Base-by-base conservation (phyloP, 805 yeast genomes). In the Saturnispora mendoncae region DNA sequence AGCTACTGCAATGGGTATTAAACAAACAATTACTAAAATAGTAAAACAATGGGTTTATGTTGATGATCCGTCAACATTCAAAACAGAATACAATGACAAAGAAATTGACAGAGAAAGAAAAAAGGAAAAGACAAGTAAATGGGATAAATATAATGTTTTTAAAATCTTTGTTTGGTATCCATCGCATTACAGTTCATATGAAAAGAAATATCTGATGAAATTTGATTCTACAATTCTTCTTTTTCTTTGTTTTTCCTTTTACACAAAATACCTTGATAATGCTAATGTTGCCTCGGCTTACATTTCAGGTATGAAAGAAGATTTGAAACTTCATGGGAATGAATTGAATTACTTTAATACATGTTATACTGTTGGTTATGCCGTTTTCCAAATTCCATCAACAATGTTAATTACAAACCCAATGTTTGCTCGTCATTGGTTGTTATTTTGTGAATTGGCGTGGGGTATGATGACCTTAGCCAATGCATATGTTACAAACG, bases 261-360 rank as follows among this genome's bases (percentile, higher is more conserved):
- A 69, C 65, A 66, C 68, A 44, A 78, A 77, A 48, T 78, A 76
- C 53, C 64, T 79, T 21, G 84, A 78, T 55, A 65, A 78, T 50
- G 63, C 72, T 13, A 76, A 76, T 41, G 56, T 75, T 33, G 60
- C 70, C 25, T 71, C 73, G 50, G 82, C 84, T 2, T 78, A 78
- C 52, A 78, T 76, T 14, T 67, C 76, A 10, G 84, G 84, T 10
- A 74, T 78, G 81, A 67, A 74, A 49, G 75, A 74, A 43, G 82
- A 30, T 3, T 33, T 53, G 24, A 42, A 45, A 1, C 39, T 54
- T n/a, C 34, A 46, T 3, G 48, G 47, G 6, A 55, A 54, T 37
- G 51, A 53, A 32, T 39, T 54, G 18, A 48, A 50, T 20, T 42
- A 44, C 34, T 54, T 54, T 37, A 53, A 48, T 36, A 56, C 60